Base-by-base conservation (phyloP, 2,329 filamentous ascomycete genomes). In the Diplodia mutila region DNA sequence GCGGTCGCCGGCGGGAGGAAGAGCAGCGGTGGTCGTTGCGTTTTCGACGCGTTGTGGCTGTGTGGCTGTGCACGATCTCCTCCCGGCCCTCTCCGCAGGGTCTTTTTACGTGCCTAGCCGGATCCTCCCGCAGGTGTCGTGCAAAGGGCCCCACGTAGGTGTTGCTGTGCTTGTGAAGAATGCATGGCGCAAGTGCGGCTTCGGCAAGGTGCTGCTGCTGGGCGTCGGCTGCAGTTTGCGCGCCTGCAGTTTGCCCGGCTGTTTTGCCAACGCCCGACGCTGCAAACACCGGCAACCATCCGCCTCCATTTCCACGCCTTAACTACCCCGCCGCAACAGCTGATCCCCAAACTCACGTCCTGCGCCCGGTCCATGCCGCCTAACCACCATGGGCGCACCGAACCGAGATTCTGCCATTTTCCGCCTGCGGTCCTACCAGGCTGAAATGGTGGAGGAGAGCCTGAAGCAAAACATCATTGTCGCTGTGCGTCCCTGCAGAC, bases 401-500 rank as follows among this genome's bases (percentile, higher is more conserved):
- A 9, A 7, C 18, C 49, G 11, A 2, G 57, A 25, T 9, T 8
- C 18, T 2, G 27, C 8, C 23, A 1, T 39, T n/a, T 75, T 78
- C 65, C 74, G 72, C 4, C 73, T 82, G 6, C 80, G 82, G 12
- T 76, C 78, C 1, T 84, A 84, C 69, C 83, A 84, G 75, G 73
- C 79, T 71, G 82, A 85, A 71, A 84, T 84, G 82, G 76, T 84
- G 2, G 77, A 82, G 51, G 76, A 78, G 66, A 82, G 80, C 71
- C 68, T 84, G 39, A 72, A 75, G 52, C 71, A 73, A 21, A 85
- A 85, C 69, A 75, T 82, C 66, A 83, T 84, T 64, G 81, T 84
- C 48, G 81, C 78, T 14, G 74, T 76, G 68, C 39, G 72, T 67
- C 16, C 6, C 27, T 4, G 21, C 16, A 2, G 2, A 29, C 18